Evolutionary conservation across 1,139 yeast genomes (phyloP), one percentile per base, ranked within the genome.

Genomic region (Zhuliangozyma blackwelliae): DNA sequence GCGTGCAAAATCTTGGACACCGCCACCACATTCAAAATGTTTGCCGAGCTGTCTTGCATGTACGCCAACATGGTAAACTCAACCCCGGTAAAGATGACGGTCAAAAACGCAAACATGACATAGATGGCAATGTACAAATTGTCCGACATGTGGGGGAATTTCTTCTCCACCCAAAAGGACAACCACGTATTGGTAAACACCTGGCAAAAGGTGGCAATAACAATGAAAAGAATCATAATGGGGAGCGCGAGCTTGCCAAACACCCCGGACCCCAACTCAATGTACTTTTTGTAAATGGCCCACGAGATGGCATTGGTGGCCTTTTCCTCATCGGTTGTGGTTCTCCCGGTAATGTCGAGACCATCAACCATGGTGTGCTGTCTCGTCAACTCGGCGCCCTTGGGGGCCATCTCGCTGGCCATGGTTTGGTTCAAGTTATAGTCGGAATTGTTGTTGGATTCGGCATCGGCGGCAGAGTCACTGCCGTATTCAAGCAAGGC

Each of bases 41-140:
- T 58, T 20, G 74, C 68, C 1, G 74, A 57, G 35, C 37, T 59
- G 37, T 77, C 72, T 47, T 75, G 71, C 58, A 79, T 63, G 46
- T 68, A 76, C 31, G 81, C 77, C 49, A 81, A 59, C 47, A 76
- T 55, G 28, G 76, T 66, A 47, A 79, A 79, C 51, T 77, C 79
- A 39, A 68, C 47, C 23, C 68, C 67, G 32, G 78, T 66, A 46
- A 75, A 68, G 2, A 77, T 33, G 26, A 77, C 73, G 25, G 79
- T 68, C 38, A 62, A 51, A 30, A 65, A 45, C 3, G 69, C 60
- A 46, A 65, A 58, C 41, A 52, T 41, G 21, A 63, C 65, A 44
- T 65, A 65, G 13, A 62, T 39, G 0, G 57, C 61, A 43, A 65
- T 59, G 47, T 65, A 65, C 35, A 59, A 57, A 22, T 52, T 38